These are phyloP conservation scores for Saccharomyces hybrid DNA, from an alignment of 1,139 yeast genomes.

Conservation along the genomic window DNA sequence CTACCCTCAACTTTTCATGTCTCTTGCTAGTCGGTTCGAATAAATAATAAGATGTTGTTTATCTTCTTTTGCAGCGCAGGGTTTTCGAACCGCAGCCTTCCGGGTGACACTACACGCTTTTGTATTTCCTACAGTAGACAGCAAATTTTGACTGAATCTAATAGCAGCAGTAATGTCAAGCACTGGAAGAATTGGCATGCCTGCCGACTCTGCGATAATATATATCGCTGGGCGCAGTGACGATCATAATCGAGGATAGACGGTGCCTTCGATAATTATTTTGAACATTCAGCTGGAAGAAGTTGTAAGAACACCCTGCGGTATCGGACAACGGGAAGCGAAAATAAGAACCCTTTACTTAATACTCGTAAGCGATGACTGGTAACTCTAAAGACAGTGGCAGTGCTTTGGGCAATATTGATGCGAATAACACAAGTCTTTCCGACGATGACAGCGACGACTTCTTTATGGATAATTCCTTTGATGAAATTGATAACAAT, in stretches of 20 bases:
- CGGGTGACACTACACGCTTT: not conserved
- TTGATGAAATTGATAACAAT: constrained; percentile 8
- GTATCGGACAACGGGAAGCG: not conserved
- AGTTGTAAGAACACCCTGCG: not conserved
- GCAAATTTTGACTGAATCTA: not conserved
- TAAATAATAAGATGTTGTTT: not conserved
- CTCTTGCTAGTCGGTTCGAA: not conserved
- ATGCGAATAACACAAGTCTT: not conserved
- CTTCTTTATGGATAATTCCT: constrained; percentile 4
- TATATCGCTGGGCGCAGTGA: not conserved
- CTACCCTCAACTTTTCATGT: not conserved
- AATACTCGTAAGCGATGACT: not conserved
- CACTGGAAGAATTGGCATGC: not conserved
- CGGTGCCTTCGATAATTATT: not conserved
- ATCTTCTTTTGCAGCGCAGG: constrained; percentile 2
- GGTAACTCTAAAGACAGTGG: not conserved
- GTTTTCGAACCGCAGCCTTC: constrained; percentile 4
- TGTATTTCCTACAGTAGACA: not conserved
- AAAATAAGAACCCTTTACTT: not conserved
- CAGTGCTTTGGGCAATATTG: not conserved
- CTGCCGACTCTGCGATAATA: not conserved
- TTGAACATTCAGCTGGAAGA: not conserved
- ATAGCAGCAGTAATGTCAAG: not conserved
- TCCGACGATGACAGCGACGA: constrained; percentile 2
- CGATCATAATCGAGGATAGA: not conserved